These are phyloP conservation scores for Guadua angustifolia DNA, from an alignment of 176 grass and related monocot genomes.

Conservation along the genomic window DNA sequence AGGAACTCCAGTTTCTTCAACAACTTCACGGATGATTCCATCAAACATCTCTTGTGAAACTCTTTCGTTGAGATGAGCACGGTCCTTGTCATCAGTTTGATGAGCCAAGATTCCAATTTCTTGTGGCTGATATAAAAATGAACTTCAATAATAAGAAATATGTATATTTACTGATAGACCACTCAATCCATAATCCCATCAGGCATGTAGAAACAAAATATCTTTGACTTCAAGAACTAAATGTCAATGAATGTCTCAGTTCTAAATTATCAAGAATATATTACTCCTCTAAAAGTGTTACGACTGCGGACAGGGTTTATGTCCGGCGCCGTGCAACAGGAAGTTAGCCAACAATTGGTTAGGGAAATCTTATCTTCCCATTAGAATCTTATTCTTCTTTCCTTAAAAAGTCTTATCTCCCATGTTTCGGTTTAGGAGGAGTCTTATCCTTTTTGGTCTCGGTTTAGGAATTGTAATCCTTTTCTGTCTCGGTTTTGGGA, in stretches of 20 bases:
- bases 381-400: too few relatives aligned
- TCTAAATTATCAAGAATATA: background rate
- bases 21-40: slow-evolving; percentile 86
- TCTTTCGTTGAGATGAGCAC: slow-evolving; percentile 46
- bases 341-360: too few relatives aligned
- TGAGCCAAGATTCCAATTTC: slow-evolving; percentile 83
- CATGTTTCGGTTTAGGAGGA: too few relatives aligned
- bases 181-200: background rate
- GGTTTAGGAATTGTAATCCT: too few relatives aligned
- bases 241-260: background rate
- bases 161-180: slow-evolving; percentile 1
- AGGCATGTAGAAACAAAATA: slow-evolving; percentile 25
- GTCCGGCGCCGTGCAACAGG: too few relatives aligned
- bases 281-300: background rate
- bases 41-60: slow-evolving; percentile 92
- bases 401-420: too few relatives aligned
- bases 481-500: too few relatives aligned
- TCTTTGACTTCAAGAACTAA: background rate
- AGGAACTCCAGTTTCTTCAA: slow-evolving; percentile 97
- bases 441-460: too few relatives aligned
- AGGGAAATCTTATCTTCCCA: too few relatives aligned
- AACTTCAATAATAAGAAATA: slow-evolving; percentile 25
- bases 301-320: too few relatives aligned
- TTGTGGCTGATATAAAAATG: slow-evolving; percentile 68
- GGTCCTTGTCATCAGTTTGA: slow-evolving; percentile 49